Evolutionary conservation across 352 stramenopile genomes (phyloP).

Genomic region (Pseudoperonospora humuli): DNA sequence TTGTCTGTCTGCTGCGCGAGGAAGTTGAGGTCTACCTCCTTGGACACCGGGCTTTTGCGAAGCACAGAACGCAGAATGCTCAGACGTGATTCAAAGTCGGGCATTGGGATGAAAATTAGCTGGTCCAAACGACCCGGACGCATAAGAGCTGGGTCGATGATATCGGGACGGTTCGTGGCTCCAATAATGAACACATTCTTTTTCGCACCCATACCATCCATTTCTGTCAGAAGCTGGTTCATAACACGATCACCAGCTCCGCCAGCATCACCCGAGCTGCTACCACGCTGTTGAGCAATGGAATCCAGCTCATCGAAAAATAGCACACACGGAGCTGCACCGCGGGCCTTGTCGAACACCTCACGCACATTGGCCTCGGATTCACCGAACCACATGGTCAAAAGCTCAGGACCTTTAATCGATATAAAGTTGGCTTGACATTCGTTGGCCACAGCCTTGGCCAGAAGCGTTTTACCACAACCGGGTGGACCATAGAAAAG

Average conservation of each 20-base stretch:
- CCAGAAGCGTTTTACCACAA: slow-evolving; percentile 99
- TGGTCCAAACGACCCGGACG: slow-evolving; percentile 98
- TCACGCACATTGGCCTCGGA: slow-evolving; percentile 98
- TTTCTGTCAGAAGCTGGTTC: slow-evolving; percentile 99
- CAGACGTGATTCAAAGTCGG: slow-evolving; percentile 93
- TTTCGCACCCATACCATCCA: slow-evolving; percentile 98
- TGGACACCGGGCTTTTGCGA: slow-evolving; percentile 95
- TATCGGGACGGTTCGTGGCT: slow-evolving; percentile 97
- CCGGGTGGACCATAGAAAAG: slow-evolving; percentile 99
- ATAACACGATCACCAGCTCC: slow-evolving; percentile 98
- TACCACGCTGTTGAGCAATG: slow-evolving; percentile 96
- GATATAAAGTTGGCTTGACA: slow-evolving; percentile 99
- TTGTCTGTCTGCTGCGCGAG: slow-evolving; percentile 96
- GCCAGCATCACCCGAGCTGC: slow-evolving; percentile 90
- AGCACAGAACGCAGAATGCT: slow-evolving; percentile 94
- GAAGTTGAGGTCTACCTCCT: slow-evolving; percentile 97
- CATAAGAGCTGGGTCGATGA: slow-evolving; percentile 96
- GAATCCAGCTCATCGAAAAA: slow-evolving; percentile 99
- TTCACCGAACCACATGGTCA: slow-evolving; percentile 99
- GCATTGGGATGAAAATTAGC: slow-evolving; percentile 96
- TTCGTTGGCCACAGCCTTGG: slow-evolving; percentile 99
- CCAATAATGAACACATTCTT: slow-evolving; percentile 99
- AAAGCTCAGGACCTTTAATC: slow-evolving; percentile 98
- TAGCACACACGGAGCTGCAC: slow-evolving; percentile 95
- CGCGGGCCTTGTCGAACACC: slow-evolving; percentile 98